These are phyloP conservation scores for Leishmania major DNA, from an alignment of 208 protist genomes.

Conservation along the genomic window DNA sequence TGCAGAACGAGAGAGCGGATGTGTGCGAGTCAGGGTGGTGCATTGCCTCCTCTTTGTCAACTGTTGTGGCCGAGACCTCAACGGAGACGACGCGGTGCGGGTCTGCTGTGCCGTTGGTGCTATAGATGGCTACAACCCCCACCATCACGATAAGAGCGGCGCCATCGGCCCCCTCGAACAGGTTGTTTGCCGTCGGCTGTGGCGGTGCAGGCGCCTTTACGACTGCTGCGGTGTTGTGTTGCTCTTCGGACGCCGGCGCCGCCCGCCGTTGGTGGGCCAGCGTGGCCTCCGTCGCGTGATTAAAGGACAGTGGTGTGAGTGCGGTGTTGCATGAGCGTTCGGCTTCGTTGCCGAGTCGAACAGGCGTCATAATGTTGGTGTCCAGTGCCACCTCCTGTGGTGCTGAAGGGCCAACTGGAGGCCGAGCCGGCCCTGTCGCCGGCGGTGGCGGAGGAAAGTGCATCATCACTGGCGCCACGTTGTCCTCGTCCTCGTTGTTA, in stretches of 20 bases:
- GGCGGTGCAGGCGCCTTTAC: neutral
- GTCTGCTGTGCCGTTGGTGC: conserved; percentile 21
- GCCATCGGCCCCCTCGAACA: conserved; percentile 47
- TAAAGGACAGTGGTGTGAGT: neutral
- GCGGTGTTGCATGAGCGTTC: neutral
- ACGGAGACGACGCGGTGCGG: conserved; percentile 23
- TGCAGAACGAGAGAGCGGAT: conserved; percentile 20
- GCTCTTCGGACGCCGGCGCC: neutral
- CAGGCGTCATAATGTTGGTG: neutral
- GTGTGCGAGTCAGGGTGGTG: neutral
- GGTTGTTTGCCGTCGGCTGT: conserved; percentile 26
- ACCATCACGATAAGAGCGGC: conserved; percentile 27
- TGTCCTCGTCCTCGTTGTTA: conserved; percentile 10
- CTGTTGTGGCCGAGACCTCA: neutral
- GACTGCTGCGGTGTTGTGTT: neutral
- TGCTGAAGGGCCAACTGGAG: neutral
- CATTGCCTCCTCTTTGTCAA: neutral
- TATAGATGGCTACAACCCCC: conserved; percentile 31
- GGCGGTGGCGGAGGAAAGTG: neutral
- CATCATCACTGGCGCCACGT: neutral
- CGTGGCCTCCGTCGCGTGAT: neutral
- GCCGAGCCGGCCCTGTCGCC: neutral
- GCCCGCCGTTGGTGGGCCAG: neutral
- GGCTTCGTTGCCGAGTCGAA: neutral
- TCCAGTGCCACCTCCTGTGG: neutral